Base-by-base conservation (phyloP, 306 rosid species). In the Amphicarpaea edgeworthii region DNA sequence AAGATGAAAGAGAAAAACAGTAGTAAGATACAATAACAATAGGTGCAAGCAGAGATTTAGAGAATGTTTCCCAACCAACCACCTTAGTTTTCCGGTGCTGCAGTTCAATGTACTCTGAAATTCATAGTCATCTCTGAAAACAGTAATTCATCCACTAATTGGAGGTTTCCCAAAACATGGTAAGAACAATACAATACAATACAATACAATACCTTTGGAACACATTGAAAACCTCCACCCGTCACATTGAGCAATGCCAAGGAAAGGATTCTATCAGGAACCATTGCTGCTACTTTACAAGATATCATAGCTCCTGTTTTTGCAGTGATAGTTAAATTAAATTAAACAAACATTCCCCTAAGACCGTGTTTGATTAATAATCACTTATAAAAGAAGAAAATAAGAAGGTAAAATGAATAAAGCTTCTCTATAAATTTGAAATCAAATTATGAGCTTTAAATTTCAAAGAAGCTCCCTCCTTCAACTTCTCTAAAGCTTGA, bases 201-300 rank as follows among this genome's bases (percentile, higher is more conserved):
- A 92, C 97, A 70, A 73, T 14, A 30, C 6, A 74, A 24, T 82
- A 95, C 99, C 98, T 85, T 96, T 11, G 99, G 99, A 43, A 91
- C 77, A 87, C 99, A 96, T 76, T 92, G 88, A 62, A 85, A 89
- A 19, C 99, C 98, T 71, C 97, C 98, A 23, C 98, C 99, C 0
- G 98, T 96, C 57, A 85, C 97, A 82, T 92, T 96, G 46, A 92
- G 96, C 86, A 96, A 75, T n/a, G 93, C 97, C 89, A 96, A 81
- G 7, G 99, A 96, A 71, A 85, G 84, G 45, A 90, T 78, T 83
- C 96, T 90, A 70, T 85, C 84, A 19, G 98, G 99, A 60, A 84
- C 96, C 87, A 90, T 85, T 45, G 99, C 97, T 42, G 97, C 99
- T 77, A 96, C 69, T 77, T 92, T 96, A 84, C 89, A 85, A 45